Evolutionary conservation across 176 grass and related monocot genomes (phyloP).

Genomic region (Themeda triandra): DNA sequence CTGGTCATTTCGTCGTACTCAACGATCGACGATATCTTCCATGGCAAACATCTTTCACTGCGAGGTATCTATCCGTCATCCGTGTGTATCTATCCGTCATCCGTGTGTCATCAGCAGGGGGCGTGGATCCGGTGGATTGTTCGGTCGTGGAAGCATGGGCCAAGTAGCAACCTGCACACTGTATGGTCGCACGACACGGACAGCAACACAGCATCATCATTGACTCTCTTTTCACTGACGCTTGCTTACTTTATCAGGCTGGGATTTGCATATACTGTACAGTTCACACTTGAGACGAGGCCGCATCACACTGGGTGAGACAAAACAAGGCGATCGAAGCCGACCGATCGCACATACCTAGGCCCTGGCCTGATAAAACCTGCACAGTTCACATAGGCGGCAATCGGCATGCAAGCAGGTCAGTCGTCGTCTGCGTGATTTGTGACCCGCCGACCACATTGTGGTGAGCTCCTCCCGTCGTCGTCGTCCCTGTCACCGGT

Average conservation of each 20-base stretch:
- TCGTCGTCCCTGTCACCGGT: not conserved
- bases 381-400: not conserved
- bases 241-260: not conserved
- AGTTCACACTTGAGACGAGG: not conserved
- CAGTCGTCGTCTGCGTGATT: not conserved
- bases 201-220: not conserved
- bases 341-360: not conserved
- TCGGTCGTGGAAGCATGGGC: constrained; percentile 7
- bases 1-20: not conserved
- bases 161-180: not conserved
- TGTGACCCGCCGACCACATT: not conserved
- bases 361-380: not conserved
- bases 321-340: not conserved
- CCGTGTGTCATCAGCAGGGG: not conserved
- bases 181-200: not conserved
- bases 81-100: no score
- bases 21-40: not conserved
- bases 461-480: not conserved
- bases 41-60: not conserved
- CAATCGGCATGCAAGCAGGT: not conserved
- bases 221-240: not conserved
- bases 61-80: no score
- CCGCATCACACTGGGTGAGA: not conserved
- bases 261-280: not conserved
- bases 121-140: not conserved